Evolutionary conservation across 73 alveolate genomes (phyloP).

Genomic region (Paramecium caudatum): DNA sequence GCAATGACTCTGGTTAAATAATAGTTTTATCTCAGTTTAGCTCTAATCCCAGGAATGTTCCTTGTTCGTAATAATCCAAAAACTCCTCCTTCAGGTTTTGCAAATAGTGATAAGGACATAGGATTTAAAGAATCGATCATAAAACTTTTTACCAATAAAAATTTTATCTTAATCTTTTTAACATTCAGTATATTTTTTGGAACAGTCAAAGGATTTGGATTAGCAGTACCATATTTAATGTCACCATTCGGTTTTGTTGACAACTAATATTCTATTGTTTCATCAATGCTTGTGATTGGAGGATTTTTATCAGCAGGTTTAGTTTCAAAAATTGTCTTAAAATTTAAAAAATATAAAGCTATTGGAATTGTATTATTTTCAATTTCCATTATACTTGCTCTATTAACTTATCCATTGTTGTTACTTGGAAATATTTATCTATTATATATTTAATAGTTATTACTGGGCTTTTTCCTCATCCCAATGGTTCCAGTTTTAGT

Average conservation of each 20-base stretch:
- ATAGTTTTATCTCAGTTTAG: background rate
- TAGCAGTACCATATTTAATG: constrained; percentile 47
- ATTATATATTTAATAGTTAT: background rate
- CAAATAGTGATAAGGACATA: background rate
- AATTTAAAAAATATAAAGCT: constrained; percentile 27
- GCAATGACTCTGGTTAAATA: background rate
- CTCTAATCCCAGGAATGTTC: background rate
- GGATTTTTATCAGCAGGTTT: constrained; percentile 18
- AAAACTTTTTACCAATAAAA: background rate
- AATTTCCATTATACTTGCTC: background rate
- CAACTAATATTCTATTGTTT: background rate
- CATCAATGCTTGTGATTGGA: constrained; percentile 50
- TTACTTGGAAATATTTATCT: background rate
- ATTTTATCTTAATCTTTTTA: constrained; percentile 7
- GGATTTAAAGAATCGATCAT: background rate
- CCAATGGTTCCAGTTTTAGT: constrained; percentile 61
- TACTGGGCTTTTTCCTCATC: constrained; percentile 31
- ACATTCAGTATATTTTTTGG: constrained; percentile 54
- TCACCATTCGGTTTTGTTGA: constrained; percentile 53
- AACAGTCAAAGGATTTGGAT: constrained; percentile 54
- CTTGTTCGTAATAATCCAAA: background rate
- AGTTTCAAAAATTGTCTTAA: background rate
- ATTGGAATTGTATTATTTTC: background rate
- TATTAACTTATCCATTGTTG: constrained; percentile 5
- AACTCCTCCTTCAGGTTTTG: constrained; percentile 55